Evolutionary conservation across 495 filamentous ascomycete species (phyloP).

Genomic region (Penicillium dipodomyicola): DNA sequence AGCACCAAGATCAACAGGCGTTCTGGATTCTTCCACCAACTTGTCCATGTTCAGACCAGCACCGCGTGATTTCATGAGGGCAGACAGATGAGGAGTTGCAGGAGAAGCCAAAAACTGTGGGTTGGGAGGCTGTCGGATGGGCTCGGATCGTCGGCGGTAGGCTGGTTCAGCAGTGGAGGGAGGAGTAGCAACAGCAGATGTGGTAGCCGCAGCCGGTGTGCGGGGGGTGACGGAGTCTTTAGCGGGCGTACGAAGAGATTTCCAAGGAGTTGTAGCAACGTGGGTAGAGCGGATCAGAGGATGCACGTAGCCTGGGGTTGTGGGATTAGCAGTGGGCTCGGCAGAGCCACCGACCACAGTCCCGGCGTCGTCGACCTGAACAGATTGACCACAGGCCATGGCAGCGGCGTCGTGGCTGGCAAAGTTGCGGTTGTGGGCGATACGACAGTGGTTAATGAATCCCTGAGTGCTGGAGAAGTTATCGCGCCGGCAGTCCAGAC

Average conservation of each 20-base stretch:
- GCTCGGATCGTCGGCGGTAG: constrained; percentile 9
- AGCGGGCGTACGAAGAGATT: constrained; percentile 42
- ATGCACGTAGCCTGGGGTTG: constrained; percentile 60
- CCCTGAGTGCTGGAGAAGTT: constrained; percentile 95
- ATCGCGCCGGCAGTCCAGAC: constrained; percentile 80
- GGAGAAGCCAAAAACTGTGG: constrained; percentile 51
- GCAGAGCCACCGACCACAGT: constrained; percentile 53
- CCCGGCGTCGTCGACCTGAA: constrained; percentile 66
- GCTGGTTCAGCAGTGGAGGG: constrained; percentile 20
- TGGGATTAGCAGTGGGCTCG: constrained; percentile 34
- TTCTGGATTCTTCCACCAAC: constrained; percentile 36
- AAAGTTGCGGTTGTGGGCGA: constrained; percentile 86
- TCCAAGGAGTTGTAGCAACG: constrained; percentile 50
- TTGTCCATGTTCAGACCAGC: constrained; percentile 61
- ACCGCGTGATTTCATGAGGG: constrained; percentile 63
- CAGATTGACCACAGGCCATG: constrained; percentile 76
- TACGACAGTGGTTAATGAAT: constrained; percentile 97
- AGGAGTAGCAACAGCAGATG: constrained; percentile 32
- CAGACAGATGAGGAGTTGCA: constrained; percentile 73
- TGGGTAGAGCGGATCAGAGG: constrained; percentile 63
- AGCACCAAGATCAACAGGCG: constrained; percentile 33
- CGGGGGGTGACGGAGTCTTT: constrained; percentile 40
- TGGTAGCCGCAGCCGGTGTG: constrained; percentile 15
- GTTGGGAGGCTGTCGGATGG: constrained; percentile 18
- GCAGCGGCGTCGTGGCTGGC: constrained; percentile 94